These are phyloP conservation scores for Alternaria incomplexa DNA, from an alignment of 2,329 filamentous ascomycete species.

Conservation along the genomic window DNA sequence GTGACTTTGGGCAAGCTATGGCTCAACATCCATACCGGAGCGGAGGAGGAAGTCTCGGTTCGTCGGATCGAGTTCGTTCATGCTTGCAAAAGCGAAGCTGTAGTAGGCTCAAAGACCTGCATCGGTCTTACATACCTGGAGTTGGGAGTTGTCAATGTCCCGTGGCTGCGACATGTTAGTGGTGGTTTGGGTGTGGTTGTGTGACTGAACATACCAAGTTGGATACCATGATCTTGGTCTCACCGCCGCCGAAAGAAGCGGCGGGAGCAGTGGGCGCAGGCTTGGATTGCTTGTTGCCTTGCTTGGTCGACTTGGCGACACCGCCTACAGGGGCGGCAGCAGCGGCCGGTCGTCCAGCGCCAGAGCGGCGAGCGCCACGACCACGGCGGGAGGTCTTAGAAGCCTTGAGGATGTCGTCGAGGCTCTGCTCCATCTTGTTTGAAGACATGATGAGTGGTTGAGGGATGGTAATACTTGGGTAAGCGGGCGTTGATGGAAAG, in stretches of 20 bases:
- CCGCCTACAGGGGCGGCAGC: conserved; percentile 79
- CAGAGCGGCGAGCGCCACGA: conserved; percentile 54
- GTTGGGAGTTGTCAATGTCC: conserved; percentile 95
- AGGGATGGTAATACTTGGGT: conserved; percentile 18
- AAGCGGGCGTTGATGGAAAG: conserved; percentile 15
- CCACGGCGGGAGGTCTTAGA: conserved; percentile 55
- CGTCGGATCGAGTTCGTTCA: conserved; percentile 44
- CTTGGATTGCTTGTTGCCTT: conserved; percentile 61
- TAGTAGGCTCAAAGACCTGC: conserved; percentile 51
- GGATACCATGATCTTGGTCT: conserved; percentile 98
- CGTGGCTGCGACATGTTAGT: conserved; percentile 74
- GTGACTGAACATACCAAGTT: conserved; percentile 76
- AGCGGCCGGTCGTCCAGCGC: conserved; percentile 59
- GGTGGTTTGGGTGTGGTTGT: background rate
- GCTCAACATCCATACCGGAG: conserved; percentile 32
- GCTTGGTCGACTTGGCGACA: conserved; percentile 76
- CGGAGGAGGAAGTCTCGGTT: conserved; percentile 25
- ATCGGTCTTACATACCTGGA: conserved; percentile 99
- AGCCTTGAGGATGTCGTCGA: conserved; percentile 94
- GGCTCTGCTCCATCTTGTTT: conserved; percentile 93
- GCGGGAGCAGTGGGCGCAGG: conserved; percentile 70
- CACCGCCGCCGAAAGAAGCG: conserved; percentile 66
- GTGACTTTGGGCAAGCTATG: conserved; percentile 38
- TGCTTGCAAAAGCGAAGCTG: conserved; percentile 38
- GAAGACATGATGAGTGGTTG: conserved; percentile 35